Base-by-base conservation (phyloP, 2,329 filamentous ascomycete genomes). In the Arthrobotrys entomopaga region DNA sequence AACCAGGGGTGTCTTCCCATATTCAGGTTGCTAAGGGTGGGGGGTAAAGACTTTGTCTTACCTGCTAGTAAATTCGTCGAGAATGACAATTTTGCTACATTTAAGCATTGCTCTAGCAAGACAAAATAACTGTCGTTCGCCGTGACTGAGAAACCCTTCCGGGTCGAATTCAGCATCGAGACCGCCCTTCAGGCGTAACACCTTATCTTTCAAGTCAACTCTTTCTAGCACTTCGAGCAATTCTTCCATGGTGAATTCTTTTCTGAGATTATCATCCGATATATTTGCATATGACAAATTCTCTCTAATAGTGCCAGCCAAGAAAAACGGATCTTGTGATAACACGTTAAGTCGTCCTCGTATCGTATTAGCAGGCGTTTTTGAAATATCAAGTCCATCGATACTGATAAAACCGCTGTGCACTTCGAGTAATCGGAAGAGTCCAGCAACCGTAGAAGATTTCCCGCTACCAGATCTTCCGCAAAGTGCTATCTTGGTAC, bases 41-140 rank as follows among this genome's bases (percentile, higher is more conserved):
- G 24, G 24, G 24, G 7, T 26, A 26, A 7, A 26, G 34, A 16
- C 2, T 43, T 3, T 43, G n/a, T 13, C 40, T 15, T 52, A 61
- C 58, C 58, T 61, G 58, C 58, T 57, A 2, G 63, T 66, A 22
- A 66, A 66, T 24, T 66, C 63, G 20, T 66, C 63, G 15, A 66
- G 24, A 20, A 66, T 52, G n/a, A 66, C 16, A 34, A 66, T 52
- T n/a, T 38, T 59, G 24, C 63, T 54, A 34, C 1, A n/a, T 16
- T 40, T 66, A 50, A 86, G 76, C 16, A 86, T 78, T 0, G 84
- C 82, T 58, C 85, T 79, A 0, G 85, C 84, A 0, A 87, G 79
- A 50, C 82, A 83, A 59, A 86, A 84, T 0, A 86, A 79, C 78
- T 87, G 85, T 56, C 81, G 50, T 46, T 66, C 63, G 20, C 63